phyloP scores from a whole-genome alignment of 2,329 filamentous ascomycete species.

The Fusarium armeniacum region DNA sequence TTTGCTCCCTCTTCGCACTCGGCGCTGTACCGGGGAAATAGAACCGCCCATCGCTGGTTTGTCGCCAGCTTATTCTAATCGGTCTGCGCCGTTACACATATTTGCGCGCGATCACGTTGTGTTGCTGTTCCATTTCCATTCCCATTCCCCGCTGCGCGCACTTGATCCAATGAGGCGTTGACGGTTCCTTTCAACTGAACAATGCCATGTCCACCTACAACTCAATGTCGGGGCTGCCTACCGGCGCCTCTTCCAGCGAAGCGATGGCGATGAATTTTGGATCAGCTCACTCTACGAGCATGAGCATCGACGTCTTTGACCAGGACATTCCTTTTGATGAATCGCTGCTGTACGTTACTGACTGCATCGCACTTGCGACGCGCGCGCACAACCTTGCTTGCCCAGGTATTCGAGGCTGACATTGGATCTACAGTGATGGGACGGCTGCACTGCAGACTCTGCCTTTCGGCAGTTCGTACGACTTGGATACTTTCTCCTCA shows the following conservation, averaged over 20 bases:
- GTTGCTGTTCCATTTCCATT: conserved; percentile 36
- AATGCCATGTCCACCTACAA: conserved; percentile 72
- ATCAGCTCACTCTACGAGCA: conserved; percentile 52
- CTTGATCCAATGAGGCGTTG: conserved; percentile 50
- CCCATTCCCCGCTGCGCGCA: conserved; percentile 32
- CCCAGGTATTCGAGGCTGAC: conserved; percentile 31
- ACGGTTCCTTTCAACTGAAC: conserved; percentile 52
- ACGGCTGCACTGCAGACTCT: conserved; percentile 53
- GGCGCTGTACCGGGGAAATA: conserved; percentile 21
- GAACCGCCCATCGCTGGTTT: conserved; percentile 12
- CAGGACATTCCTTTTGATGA: conserved; percentile 69
- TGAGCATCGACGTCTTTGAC: conserved; percentile 67
- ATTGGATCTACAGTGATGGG: conserved; percentile 51
- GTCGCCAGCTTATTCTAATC: conserved; percentile 12
- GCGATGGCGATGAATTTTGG: conserved; percentile 62
- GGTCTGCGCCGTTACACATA: conserved; percentile 31
- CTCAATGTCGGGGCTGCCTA: conserved; percentile 66
- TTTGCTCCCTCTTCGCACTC: conserved; percentile 30
- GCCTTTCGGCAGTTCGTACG: conserved; percentile 72
- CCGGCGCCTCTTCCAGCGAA: conserved; percentile 61
- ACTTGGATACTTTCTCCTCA: conserved; percentile 71
- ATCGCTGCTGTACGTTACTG: conserved; percentile 63
- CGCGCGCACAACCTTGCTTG: conserved; percentile 25
- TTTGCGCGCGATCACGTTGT: conserved; percentile 37
- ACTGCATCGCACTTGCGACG: conserved; percentile 26